Percentiles rank a stretch among this genome's conserved stretches.
These are phyloP conservation scores for Irpex sp. DNA, from an alignment of 1,284 basidiomycete genomes.

Conservation along the genomic window DNA sequence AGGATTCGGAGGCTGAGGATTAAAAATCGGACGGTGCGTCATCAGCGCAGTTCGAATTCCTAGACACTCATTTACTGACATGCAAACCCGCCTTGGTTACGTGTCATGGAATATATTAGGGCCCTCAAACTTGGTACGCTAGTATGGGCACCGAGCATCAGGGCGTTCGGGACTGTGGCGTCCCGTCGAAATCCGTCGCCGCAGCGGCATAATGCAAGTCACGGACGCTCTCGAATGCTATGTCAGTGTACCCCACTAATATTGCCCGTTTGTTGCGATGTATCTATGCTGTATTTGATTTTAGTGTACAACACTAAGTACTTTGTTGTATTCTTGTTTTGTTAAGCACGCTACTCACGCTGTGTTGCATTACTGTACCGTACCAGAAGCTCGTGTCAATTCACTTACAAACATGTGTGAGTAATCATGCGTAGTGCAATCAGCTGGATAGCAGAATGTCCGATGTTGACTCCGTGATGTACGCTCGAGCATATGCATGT, in stretches of 20 bases:
- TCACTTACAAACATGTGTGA: too few species aligned
- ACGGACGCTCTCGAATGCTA: background rate
- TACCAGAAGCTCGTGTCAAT: too few species aligned
- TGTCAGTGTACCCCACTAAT: background rate
- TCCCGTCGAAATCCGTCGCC: background rate
- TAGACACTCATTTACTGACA: background rate
- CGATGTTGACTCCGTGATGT: too few species aligned
- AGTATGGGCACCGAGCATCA: constrained; percentile 24
- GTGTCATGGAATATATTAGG: constrained; percentile 6
- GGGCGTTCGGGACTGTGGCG: constrained; percentile 4
- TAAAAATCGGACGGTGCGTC: constrained; percentile 34
- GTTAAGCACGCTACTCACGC: too few species aligned
- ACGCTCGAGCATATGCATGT: too few species aligned
- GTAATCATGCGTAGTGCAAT: too few species aligned
- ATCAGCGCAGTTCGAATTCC: background rate
- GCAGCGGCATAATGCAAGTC: background rate
- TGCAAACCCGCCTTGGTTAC: background rate
- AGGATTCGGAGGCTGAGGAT: constrained; percentile 41
- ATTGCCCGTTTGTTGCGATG: too few species aligned
- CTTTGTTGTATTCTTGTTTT: constrained; percentile 1
- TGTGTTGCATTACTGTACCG: too few species aligned
- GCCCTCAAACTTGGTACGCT: constrained; percentile 20
- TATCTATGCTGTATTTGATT: background rate
- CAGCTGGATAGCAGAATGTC: too few species aligned
- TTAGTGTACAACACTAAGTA: background rate